A percentile compares a stretch with the other conserved stretches of the same genome.
Conservation (phyloP, 164 flowering plant genomes). For the Sedum album region DNA sequence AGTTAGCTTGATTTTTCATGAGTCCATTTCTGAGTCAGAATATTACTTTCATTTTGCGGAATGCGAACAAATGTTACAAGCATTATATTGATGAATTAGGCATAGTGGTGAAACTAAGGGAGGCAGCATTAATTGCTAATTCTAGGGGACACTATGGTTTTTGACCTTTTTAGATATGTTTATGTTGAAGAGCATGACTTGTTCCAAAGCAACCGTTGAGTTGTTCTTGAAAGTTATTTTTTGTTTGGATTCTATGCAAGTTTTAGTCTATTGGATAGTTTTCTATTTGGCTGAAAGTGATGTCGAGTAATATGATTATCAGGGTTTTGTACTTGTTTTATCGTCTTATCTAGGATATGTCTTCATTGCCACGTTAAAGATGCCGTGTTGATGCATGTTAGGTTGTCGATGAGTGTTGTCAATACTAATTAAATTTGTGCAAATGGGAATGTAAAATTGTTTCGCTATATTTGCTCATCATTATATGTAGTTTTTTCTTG, state of each 20-base stretch:
- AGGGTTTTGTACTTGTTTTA: background rate
- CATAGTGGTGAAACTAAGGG: background rate
- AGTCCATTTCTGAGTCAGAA: too few relatives aligned
- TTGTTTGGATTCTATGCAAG: too few relatives aligned
- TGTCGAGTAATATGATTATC: background rate
- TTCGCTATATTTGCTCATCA: background rate
- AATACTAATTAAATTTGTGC: background rate
- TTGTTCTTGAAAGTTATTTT: background rate
- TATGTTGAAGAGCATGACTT: background rate
- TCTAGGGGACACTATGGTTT: background rate
- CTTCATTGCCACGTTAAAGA: background rate
- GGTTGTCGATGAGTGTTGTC: background rate
- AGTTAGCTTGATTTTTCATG: too few relatives aligned
- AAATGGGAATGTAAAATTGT: background rate
- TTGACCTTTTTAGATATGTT: background rate
- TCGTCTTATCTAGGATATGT: background rate
- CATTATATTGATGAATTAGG: too few relatives aligned
- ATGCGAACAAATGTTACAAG: too few relatives aligned
- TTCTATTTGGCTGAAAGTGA: slow-evolving; percentile 1
- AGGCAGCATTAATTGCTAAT: background rate
- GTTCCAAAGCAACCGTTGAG: background rate
- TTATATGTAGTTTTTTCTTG: too few relatives aligned
- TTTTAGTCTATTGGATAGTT: background rate
- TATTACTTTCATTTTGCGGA: too few relatives aligned
- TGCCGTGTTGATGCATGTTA: slow-evolving; percentile 3